Conservation (phyloP, 73 alveolate species). For the Paramecium tetraurelia region DNA sequence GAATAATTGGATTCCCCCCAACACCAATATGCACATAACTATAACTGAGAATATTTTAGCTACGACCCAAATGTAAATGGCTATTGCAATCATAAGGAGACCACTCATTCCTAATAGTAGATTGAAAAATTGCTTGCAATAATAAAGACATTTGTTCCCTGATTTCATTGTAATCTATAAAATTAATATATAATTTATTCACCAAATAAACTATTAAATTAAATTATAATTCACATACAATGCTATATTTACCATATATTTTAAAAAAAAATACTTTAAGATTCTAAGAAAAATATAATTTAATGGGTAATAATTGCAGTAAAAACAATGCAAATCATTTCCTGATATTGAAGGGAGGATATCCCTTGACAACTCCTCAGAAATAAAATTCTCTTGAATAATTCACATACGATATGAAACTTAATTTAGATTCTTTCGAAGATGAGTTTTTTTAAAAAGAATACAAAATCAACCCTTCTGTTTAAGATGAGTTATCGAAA, state of each 20-base stretch:
- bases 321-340: neutral
- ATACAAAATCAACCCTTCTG: neutral
- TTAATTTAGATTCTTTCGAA: neutral
- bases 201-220: neutral
- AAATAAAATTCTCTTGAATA: neutral
- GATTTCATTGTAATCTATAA: neutral
- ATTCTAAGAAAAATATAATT: neutral
- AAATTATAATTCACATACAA: neutral
- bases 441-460: neutral
- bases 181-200: neutral
- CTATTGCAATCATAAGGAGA: neutral
- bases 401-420: neutral
- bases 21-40: neutral
- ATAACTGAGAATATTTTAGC: neutral
- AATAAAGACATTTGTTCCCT: slow-evolving; percentile 12
- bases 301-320: neutral
- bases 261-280: neutral
- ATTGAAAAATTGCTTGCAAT: neutral
- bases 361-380: neutral
- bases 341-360: neutral
- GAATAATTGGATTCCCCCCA: neutral
- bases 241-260: neutral
- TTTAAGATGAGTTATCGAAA: neutral
- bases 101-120: neutral
- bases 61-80: neutral